A percentile compares a stretch with the other conserved stretches of the same genome.
Conservation (phyloP, 2,329 filamentous ascomycete genomes). For the Sclerotinia borealis region DNA sequence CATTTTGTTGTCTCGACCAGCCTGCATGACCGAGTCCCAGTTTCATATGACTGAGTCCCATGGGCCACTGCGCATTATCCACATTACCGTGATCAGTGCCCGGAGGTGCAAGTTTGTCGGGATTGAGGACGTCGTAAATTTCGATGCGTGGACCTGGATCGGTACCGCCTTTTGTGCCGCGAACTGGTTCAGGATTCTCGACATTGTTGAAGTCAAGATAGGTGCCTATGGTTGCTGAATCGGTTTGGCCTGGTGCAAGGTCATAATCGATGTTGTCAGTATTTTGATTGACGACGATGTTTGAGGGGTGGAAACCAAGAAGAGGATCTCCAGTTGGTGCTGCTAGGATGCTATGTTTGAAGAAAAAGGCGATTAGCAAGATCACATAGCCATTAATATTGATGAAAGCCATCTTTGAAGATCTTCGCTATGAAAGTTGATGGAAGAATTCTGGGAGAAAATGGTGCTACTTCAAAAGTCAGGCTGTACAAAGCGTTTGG, state of each 20-base stretch:
- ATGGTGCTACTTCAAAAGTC: background rate
- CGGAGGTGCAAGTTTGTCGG: slow-evolving; percentile 65
- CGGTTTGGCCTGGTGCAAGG: slow-evolving; percentile 45
- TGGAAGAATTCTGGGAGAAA: background rate
- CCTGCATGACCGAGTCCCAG: slow-evolving; percentile 62
- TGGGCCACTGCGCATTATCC: slow-evolving; percentile 68
- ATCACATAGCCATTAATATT: background rate
- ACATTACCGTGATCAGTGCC: slow-evolving; percentile 67
- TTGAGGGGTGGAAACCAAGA: slow-evolving; percentile 36
- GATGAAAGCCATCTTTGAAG: background rate
- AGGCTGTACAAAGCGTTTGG: background rate
- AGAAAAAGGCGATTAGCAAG: slow-evolving; percentile 8
- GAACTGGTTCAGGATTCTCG: slow-evolving; percentile 49
- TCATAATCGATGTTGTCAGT: slow-evolving; percentile 35
- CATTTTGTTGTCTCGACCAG: slow-evolving; percentile 70
- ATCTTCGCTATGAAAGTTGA: background rate
- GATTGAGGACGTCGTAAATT: slow-evolving; percentile 61
- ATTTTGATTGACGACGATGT: slow-evolving; percentile 33
- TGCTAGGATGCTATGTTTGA: slow-evolving; percentile 9
- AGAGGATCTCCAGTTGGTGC: slow-evolving; percentile 31
- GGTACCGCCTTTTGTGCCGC: slow-evolving; percentile 43
- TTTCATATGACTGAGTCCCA: slow-evolving; percentile 21
- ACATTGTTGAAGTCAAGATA: slow-evolving; percentile 49
- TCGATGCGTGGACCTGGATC: slow-evolving; percentile 60
- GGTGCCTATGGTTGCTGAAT: slow-evolving; percentile 43